Evolutionary conservation across 495 filamentous ascomycete species (phyloP), one percentile per base, ranked within the genome.

Genomic region (Trichoderma virens): DNA sequence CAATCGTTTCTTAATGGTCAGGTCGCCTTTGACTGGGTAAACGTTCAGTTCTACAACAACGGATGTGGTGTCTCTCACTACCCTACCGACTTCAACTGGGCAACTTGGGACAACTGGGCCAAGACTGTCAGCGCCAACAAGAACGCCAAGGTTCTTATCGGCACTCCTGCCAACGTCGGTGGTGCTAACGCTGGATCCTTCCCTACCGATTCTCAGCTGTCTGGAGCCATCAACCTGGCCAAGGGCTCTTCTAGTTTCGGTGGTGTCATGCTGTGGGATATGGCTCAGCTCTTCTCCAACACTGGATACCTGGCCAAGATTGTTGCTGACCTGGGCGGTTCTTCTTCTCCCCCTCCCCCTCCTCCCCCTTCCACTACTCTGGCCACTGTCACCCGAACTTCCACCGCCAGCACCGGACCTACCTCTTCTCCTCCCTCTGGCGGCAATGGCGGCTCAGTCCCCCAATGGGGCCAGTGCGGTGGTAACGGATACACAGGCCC

Each of bases 231-330:
- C 62, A 32, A 72, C 39, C 84, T 82, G 67, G 71, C 73, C 64
- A 79, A 83, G 74, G 71, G 73, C 47, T 86, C 84, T 70, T 68
- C 74, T 2, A 87, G 82, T 70, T 87, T 90, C 67, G 87, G 87
- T 8, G 88, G 88, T 27, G 80, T 88, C 3, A 89, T 90, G 88
- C 76, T 88, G 68, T 90, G 87, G 88, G 88, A 90, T 77, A 82
- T 82, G 67, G 82, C 74, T 14, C 84, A 87, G 74, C 84, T 82
- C 1, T 84, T 82, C 68, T 73, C 70, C 35, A 90, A 90, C 70
- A 7, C 66, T 9, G 85, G 85, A 7, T 87, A 86, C 69, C 71
- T 89, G 66, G 72, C 74, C 32, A 69, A 68, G 34, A 72, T 85
- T 25, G 70, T 62, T 61, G 54, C 66, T 18, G 65, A 69, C 2